phyloP scores from a whole-genome alignment of 371 early-diverging fungal species.

The Umbelopsis sp. region DNA sequence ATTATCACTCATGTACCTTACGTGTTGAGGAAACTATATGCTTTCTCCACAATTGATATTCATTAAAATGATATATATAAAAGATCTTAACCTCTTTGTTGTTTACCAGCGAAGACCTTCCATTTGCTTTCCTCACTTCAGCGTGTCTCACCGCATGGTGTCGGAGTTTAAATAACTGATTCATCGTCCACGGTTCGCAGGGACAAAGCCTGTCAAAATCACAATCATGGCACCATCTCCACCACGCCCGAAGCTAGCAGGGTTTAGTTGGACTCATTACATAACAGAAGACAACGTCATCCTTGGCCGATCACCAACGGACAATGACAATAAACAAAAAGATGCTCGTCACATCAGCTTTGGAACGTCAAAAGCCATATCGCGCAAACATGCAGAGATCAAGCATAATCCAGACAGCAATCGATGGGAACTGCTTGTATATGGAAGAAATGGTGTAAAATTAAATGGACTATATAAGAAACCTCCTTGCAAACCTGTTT shows the following conservation, averaged over 20 bases:
- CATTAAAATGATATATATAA: no score
- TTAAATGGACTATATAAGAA: constrained; percentile 36
- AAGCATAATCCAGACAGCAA: constrained; percentile 29
- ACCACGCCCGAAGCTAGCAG: constrained; percentile 37
- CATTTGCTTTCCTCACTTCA: no score
- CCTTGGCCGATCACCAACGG: constrained; percentile 37
- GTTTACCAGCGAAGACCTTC: no score
- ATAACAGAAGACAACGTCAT: constrained; percentile 34
- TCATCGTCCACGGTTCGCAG: background rate
- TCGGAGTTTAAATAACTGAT: background rate
- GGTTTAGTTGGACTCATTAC: constrained; percentile 48
- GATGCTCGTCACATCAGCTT: constrained; percentile 33
- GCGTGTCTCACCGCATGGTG: background rate
- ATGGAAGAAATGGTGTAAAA: constrained; percentile 47
- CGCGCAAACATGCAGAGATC: constrained; percentile 48
- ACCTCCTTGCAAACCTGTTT: constrained; percentile 28
- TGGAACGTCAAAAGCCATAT: constrained; percentile 39
- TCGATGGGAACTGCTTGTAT: constrained; percentile 44
- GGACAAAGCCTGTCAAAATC: constrained; percentile 6
- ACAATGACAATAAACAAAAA: constrained; percentile 23
- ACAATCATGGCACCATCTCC: constrained; percentile 3
- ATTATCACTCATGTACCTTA: no score
- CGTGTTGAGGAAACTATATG: no score
- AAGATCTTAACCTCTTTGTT: no score
- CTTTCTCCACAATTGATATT: no score